These are phyloP conservation scores for Drosera capensis DNA, from an alignment of 148 eudicot genomes.

Conservation along the genomic window DNA sequence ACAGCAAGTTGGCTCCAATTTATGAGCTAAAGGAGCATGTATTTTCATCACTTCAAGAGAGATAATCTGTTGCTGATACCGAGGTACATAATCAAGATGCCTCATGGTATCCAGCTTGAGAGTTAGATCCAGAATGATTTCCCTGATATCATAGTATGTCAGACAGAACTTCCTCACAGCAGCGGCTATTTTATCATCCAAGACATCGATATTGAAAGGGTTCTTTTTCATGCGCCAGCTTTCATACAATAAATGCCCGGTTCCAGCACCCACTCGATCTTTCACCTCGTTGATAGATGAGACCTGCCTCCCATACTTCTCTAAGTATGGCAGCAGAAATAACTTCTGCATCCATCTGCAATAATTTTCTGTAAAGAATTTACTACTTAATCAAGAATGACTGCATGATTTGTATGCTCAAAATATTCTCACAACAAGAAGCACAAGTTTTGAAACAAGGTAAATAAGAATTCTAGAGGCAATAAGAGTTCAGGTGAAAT, in stretches of 20 bases:
- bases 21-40: constrained; percentile 93
- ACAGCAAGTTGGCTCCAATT: constrained; percentile 56
- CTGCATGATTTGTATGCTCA: not conserved
- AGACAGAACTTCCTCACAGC: constrained; percentile 75
- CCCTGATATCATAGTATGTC: constrained; percentile 84
- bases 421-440: not conserved
- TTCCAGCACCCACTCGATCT: constrained; percentile 48
- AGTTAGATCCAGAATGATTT: constrained; percentile 68
- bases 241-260: constrained; percentile 84
- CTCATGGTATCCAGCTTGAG: constrained; percentile 81
- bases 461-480: no score
- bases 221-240: constrained; percentile 60
- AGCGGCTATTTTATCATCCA: constrained; percentile 70
- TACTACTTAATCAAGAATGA: constrained; percentile 2
- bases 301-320: constrained; percentile 68
- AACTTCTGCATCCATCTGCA: constrained; percentile 96
- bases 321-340: constrained; percentile 84
- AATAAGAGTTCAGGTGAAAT: no score
- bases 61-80: constrained; percentile 59
- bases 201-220: constrained; percentile 42
- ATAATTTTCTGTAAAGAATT: constrained; percentile 7
- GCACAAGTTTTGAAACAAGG: not conserved
- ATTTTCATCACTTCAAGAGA: constrained; percentile 81
- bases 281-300: constrained; percentile 51
- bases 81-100: constrained; percentile 66